Conservation (phyloP, 2,329 filamentous ascomycete genomes). For the Sporothrix protearum region DNA sequence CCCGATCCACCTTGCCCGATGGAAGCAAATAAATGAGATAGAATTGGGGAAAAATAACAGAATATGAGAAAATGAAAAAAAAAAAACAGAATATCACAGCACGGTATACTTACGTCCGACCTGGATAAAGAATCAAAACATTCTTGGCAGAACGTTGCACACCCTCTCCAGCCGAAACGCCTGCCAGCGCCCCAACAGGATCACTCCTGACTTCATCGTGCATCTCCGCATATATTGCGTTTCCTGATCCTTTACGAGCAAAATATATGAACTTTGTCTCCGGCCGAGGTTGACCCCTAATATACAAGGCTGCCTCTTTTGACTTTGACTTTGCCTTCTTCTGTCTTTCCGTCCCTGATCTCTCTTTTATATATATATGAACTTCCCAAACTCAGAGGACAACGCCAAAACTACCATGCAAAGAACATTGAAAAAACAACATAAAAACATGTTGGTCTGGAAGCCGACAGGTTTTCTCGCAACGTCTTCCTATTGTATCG, state of each 20-base stretch:
- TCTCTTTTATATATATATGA: not conserved
- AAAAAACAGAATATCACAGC: not conserved
- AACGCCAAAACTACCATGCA: not conserved
- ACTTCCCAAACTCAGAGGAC: not conserved
- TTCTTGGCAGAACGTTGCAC: not conserved
- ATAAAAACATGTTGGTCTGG: not conserved
- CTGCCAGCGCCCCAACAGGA: not conserved
- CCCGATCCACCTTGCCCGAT: not conserved
- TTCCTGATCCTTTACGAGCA: not conserved
- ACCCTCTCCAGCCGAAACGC: not conserved
- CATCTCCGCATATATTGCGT: not conserved
- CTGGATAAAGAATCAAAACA: not conserved
- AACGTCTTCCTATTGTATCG: not conserved
- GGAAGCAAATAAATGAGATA: not conserved
- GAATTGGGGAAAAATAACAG: too few relatives aligned
- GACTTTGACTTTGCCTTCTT: not conserved
- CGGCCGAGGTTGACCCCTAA: not conserved
- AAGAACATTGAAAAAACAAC: not conserved
- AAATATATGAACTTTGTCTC: not conserved
- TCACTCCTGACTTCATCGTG: not conserved
- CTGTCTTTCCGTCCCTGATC: not conserved
- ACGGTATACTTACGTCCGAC: not conserved
- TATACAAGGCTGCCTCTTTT: not conserved
- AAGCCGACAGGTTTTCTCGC: not conserved
- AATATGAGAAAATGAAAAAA: slow-evolving; percentile 1